Base-by-base conservation (phyloP, 2,329 filamentous ascomycete species). In the Coniochaeta hoffmannii region DNA sequence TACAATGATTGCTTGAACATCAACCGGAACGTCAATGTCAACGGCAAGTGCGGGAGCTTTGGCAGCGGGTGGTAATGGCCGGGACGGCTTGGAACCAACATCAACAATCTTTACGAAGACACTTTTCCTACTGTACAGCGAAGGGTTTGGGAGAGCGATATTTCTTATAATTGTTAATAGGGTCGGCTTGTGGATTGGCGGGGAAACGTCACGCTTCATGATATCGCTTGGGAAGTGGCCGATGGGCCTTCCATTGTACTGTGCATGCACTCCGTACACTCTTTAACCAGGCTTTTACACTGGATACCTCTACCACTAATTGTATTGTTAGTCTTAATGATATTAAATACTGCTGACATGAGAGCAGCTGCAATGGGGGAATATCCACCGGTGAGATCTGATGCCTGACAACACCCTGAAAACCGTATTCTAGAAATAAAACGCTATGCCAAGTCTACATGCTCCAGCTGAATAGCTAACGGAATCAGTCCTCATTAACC, bases 1-100 rank as follows among this genome's bases (percentile, higher is more conserved):
- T 78, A 78, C 61, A 59, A 60, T 3, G 78, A 80, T 62, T 82
- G 78, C 58, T 61, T 78, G 57, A 50, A 35, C 14, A 64, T 68
- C 28, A 81, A 82, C 65, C 64, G 62, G 57, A 60, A 66, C 12
- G 66, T 74, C 30, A 67, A 67, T 38, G 69, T 66, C 4, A 59
- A 59, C 8, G 64, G 66, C 32, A 73, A 76, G 61, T 81, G 78
- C 64, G 62, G 60, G 35, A 67, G 57, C 49, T 78, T 65, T 58
- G 68, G 68, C 35, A 35, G 28, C 22, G 57, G 54, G 36, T 64
- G 62, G 58, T 63, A 32, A 41, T 46, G 9, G n/a, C n/a, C n/a
- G n/a, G n/a, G n/a, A n/a, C n/a, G n/a, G n/a, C n/a, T n/a, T n/a
- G n/a, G n/a, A n/a, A n/a, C n/a, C n/a, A n/a, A n/a, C n/a, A n/a